phyloP scores from a whole-genome alignment of 2,329 filamentous ascomycete genomes.

The Fusarium paranaense region DNA sequence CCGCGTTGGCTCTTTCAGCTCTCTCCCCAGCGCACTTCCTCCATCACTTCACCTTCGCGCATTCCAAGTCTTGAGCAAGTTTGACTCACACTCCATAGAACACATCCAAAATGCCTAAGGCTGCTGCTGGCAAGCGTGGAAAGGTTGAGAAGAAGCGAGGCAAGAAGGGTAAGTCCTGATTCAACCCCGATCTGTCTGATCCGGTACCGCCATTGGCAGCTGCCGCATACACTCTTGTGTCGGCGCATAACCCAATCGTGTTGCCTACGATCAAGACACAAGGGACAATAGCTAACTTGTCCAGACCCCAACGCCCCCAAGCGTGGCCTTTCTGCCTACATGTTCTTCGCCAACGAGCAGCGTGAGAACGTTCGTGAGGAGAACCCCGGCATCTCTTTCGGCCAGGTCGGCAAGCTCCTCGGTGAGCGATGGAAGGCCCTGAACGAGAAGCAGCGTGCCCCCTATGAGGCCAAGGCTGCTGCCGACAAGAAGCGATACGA shows the following conservation, averaged over 20 bases:
- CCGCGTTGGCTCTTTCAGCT: background rate
- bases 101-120: conserved; percentile 68
- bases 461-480: conserved; percentile 97
- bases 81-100: conserved; percentile 46
- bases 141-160: conserved; percentile 67
- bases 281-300: conserved; percentile 1
- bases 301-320: conserved; percentile 97
- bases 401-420: conserved; percentile 98
- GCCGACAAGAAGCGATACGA: conserved; percentile 99
- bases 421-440: conserved; percentile 99
- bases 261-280: background rate
- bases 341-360: conserved; percentile 99
- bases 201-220: background rate
- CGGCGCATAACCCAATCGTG: background rate
- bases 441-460: conserved; percentile 89
- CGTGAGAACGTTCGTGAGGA: conserved; percentile 98
- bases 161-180: conserved; percentile 68
- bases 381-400: conserved; percentile 97
- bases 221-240: background rate
- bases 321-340: conserved; percentile 99
- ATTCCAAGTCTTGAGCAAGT: background rate
- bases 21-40: background rate
- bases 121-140: conserved; percentile 62
- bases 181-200: background rate
- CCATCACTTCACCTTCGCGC: background rate